Evolutionary conservation across 2,329 filamentous ascomycete genomes (phyloP).

Genomic region (Xylaria sp.): DNA sequence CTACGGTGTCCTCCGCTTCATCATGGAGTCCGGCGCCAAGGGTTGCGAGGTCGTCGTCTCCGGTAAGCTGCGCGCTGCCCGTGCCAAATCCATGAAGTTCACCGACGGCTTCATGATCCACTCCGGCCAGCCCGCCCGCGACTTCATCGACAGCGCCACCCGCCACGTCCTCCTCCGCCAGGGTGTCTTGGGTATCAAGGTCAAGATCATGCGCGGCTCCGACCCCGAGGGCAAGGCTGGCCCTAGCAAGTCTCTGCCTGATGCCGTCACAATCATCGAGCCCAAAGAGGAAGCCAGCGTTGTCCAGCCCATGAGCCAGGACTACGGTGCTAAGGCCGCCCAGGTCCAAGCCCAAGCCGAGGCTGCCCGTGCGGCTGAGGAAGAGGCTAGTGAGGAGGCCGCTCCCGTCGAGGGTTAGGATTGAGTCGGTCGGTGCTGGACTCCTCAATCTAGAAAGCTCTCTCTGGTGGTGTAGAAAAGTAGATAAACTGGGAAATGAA

Average conservation of each 20-base stretch:
- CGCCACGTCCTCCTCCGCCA: conserved; percentile 99
- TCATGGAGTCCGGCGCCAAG: conserved; percentile 99
- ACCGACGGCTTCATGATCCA: conserved; percentile 99
- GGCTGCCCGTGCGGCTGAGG: conserved; percentile 60
- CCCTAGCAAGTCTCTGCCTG: conserved; percentile 94
- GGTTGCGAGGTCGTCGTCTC: conserved; percentile 99
- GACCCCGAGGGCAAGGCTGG: conserved; percentile 99
- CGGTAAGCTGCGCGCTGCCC: conserved; percentile 97
- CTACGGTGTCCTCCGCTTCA: conserved; percentile 99
- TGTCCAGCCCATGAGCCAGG: conserved; percentile 93
- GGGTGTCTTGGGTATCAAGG: conserved; percentile 99
- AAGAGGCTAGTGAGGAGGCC: conserved; percentile 60
- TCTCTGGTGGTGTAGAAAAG: conserved; percentile 11
- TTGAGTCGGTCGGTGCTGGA: conserved; percentile 47
- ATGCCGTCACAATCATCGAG: conserved; percentile 99
- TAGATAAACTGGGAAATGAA: conserved; percentile 20
- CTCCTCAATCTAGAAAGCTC: conserved; percentile 37
- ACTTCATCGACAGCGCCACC: conserved; percentile 99
- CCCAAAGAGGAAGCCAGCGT: conserved; percentile 99
- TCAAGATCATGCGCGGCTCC: conserved; percentile 99
- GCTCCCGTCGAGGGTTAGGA: conserved; percentile 53
- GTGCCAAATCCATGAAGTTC: conserved; percentile 99
- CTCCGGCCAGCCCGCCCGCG: conserved; percentile 98
- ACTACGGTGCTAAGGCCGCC: conserved; percentile 93
- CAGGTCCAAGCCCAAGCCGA: conserved; percentile 69